These are phyloP conservation scores for Starmera caribaea DNA, from an alignment of 805 yeast genomes.

Conservation along the genomic window DNA sequence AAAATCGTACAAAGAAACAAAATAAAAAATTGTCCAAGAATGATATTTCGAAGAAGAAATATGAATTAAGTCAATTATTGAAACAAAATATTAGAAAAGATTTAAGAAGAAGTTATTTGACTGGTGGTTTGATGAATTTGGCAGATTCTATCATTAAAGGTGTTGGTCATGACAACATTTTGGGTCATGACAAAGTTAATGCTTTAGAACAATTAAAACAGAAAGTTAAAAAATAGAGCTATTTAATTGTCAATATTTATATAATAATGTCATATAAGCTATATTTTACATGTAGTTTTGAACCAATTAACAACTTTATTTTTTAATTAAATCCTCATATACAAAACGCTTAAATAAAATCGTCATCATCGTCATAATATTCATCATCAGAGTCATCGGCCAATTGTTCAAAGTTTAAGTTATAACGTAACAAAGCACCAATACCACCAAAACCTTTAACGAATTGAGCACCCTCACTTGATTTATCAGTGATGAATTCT, in stretches of 20 bases:
- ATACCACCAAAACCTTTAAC: slow-evolving; percentile 98
- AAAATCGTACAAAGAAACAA: slow-evolving; percentile 48
- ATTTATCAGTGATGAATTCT: slow-evolving; percentile 94
- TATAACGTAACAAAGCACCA: slow-evolving; percentile 93
- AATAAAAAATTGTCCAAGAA: slow-evolving; percentile 43
- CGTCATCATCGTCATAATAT: slow-evolving; percentile 63
- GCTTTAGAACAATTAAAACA: slow-evolving; percentile 56
- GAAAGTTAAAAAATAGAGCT: slow-evolving; percentile 1
- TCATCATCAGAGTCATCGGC: slow-evolving; percentile 85
- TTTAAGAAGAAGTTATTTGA: slow-evolving; percentile 61
- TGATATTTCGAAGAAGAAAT: slow-evolving; percentile 35
- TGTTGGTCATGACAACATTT: slow-evolving; percentile 51
- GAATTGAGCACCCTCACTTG: slow-evolving; percentile 98
- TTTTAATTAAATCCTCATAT: background rate
- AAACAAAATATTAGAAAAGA: slow-evolving; percentile 48
- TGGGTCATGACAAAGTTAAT: slow-evolving; percentile 59
- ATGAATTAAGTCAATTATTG: slow-evolving; percentile 44
- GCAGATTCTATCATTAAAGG: slow-evolving; percentile 71
- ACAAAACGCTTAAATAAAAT: slow-evolving; percentile 11
- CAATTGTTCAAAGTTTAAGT: slow-evolving; percentile 93
- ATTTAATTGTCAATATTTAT: too few species aligned
- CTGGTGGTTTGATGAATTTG: slow-evolving; percentile 68
- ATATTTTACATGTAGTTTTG: too few species aligned
- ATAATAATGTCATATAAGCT: background rate
- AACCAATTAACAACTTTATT: too few species aligned